Evolutionary conservation across 1,284 basidiomycete species (phyloP).

Genomic region (Ustilago cynodontis): DNA sequence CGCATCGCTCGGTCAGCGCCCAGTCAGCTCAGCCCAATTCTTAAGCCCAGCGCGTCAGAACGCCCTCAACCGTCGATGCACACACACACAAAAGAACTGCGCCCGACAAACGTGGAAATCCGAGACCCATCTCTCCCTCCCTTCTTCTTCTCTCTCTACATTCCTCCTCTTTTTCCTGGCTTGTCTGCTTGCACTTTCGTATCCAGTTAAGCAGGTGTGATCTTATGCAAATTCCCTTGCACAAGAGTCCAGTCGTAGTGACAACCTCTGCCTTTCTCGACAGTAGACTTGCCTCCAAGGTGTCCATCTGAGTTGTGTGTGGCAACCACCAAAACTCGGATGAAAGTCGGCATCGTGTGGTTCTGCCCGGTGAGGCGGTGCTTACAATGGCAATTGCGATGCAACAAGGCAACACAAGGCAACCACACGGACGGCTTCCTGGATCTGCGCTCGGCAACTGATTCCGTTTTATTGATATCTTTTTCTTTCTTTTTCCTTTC

Average conservation of each 20-base stretch:
- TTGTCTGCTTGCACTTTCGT: neutral
- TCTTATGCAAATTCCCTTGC: neutral
- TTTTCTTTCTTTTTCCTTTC: slow-evolving; percentile 2
- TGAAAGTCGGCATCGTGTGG: neutral
- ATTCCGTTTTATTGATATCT: neutral
- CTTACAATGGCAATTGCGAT: neutral
- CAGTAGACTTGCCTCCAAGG: neutral
- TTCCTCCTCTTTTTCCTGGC: neutral
- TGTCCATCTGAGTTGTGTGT: neutral
- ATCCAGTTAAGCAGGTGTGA: neutral
- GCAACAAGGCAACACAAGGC: neutral
- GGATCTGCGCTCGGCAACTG: slow-evolving; percentile 4
- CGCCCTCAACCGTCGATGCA: neutral
- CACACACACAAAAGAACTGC: neutral
- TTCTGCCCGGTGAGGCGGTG: neutral
- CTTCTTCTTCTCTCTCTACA: neutral
- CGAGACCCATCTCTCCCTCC: slow-evolving; percentile 6
- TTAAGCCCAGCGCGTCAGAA: slow-evolving; percentile 4
- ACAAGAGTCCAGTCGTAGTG: neutral
- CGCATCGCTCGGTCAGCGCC: slow-evolving; percentile 5
- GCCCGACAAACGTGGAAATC: neutral
- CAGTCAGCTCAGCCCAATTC: neutral
- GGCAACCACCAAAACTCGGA: neutral
- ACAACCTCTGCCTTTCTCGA: neutral
- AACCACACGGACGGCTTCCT: neutral